Percentiles rank a stretch among this genome's conserved stretches.
Conservation (phyloP, 1,284 basidiomycete genomes). For the Microbotryum saponariae region DNA sequence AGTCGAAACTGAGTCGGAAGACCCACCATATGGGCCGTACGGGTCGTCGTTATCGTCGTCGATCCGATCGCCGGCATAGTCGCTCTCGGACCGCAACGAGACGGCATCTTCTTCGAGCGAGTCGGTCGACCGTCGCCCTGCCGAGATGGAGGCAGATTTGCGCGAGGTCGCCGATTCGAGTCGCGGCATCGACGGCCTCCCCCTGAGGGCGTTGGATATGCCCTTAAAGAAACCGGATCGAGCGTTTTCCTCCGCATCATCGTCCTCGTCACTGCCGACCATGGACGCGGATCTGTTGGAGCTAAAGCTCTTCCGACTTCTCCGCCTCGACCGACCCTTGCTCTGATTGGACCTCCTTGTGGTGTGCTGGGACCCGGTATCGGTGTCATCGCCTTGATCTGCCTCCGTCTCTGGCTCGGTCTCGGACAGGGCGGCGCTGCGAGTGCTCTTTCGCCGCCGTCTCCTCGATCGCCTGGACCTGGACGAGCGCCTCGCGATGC, state of each 20-base stretch:
- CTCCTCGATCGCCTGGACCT: constrained; percentile 3
- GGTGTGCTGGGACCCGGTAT: constrained; percentile 6
- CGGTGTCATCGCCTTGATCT: constrained; percentile 11
- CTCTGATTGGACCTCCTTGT: constrained; percentile 3
- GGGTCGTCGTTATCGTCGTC: constrained; percentile 36
- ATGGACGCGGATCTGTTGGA: neutral
- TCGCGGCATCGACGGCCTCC: constrained; percentile 11
- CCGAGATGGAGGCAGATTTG: neutral
- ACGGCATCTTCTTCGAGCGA: constrained; percentile 20
- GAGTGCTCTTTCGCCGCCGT: neutral
- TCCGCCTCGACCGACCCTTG: neutral
- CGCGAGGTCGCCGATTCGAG: constrained; percentile 12
- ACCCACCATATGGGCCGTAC: constrained; percentile 35
- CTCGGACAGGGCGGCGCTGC: neutral
- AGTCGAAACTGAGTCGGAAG: constrained; percentile 24
- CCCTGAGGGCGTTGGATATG: constrained; percentile 25
- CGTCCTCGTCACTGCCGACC: constrained; percentile 8
- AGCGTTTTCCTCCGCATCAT: constrained; percentile 9
- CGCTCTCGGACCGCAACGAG: constrained; percentile 16
- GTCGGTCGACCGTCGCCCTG: constrained; percentile 4
- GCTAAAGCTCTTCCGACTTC: neutral
- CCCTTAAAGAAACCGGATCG: constrained; percentile 25
- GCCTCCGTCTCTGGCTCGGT: constrained; percentile 2
- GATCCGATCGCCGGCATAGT: constrained; percentile 8
- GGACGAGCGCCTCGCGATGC: constrained; percentile 12